Conservation (phyloP, 106 monocot species). For the Triglochin maritima region DNA sequence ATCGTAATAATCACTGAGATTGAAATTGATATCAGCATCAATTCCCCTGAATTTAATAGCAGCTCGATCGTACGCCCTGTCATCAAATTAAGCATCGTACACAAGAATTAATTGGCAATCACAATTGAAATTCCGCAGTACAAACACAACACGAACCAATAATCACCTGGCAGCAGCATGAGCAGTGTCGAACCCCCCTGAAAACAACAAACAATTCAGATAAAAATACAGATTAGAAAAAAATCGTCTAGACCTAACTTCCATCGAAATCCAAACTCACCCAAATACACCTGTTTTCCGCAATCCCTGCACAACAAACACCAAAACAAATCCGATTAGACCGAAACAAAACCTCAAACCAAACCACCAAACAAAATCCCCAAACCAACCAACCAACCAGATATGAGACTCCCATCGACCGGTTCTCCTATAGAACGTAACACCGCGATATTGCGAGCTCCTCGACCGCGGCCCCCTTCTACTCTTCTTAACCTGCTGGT, state of each 20-base stretch:
- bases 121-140: neutral
- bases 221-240: neutral
- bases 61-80: conserved; percentile 22
- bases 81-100: neutral
- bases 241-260: neutral
- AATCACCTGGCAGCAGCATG: conserved; percentile 55
- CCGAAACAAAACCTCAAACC: neutral
- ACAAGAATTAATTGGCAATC: neutral
- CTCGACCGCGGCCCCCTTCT: conserved; percentile 80
- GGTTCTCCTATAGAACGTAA: conserved; percentile 92
- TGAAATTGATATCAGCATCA: conserved; percentile 29
- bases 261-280: conserved; percentile 14
- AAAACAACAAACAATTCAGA: neutral
- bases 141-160: neutral
- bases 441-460: conserved; percentile 94
- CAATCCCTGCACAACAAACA: conserved; percentile 50
- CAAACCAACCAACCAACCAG: conserved; percentile 33
- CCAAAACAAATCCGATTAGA: neutral
- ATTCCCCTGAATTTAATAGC: conserved; percentile 23
- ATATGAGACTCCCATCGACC: conserved; percentile 99
- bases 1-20: conserved; percentile 17
- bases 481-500: conserved; percentile 62
- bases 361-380: neutral
- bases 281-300: conserved; percentile 83
- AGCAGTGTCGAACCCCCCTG: conserved; percentile 84